These are phyloP conservation scores for Ganoderma boninense DNA, from an alignment of 1,284 basidiomycete genomes.

Conservation along the genomic window DNA sequence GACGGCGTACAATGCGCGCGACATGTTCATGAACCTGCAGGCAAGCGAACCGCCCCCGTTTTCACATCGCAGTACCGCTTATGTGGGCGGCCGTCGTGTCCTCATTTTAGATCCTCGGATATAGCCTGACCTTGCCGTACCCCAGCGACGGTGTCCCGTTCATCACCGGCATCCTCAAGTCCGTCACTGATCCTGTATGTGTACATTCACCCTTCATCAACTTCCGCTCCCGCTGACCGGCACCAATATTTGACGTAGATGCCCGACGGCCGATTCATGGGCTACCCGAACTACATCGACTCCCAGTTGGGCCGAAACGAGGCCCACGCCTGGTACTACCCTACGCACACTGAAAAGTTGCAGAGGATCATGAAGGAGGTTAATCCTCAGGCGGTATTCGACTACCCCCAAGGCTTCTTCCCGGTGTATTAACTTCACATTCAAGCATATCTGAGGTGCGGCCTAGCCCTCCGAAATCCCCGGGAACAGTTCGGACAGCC, in stretches of 20 bases:
- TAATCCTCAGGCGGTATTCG: constrained; percentile 4
- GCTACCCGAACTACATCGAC: constrained; percentile 10
- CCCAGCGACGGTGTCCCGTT: constrained; percentile 3
- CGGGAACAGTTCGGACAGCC: neutral
- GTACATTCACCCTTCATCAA: neutral
- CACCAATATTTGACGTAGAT: neutral
- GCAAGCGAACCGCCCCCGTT: neutral
- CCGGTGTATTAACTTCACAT: neutral
- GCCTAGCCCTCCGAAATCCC: no score
- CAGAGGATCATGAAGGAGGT: constrained; percentile 2
- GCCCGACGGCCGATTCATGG: constrained; percentile 8
- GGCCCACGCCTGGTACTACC: constrained; percentile 11
- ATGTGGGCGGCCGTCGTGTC: neutral
- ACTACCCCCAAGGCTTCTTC: constrained; percentile 7
- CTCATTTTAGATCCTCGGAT: constrained; percentile 7
- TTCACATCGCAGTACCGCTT: neutral
- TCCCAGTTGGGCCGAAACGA: constrained; percentile 5
- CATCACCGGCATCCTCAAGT: constrained; percentile 7
- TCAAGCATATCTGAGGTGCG: no score
- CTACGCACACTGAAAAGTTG: neutral
- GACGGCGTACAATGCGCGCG: constrained; percentile 7
- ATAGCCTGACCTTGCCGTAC: constrained; percentile 7
- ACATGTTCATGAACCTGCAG: constrained; percentile 11
- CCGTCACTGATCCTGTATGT: constrained; percentile 4
- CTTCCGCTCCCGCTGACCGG: neutral